Evolutionary conservation across 805 yeast genomes (phyloP), one percentile per base, ranked within the genome.

Genomic region (Zygoascus flipseniorum): DNA sequence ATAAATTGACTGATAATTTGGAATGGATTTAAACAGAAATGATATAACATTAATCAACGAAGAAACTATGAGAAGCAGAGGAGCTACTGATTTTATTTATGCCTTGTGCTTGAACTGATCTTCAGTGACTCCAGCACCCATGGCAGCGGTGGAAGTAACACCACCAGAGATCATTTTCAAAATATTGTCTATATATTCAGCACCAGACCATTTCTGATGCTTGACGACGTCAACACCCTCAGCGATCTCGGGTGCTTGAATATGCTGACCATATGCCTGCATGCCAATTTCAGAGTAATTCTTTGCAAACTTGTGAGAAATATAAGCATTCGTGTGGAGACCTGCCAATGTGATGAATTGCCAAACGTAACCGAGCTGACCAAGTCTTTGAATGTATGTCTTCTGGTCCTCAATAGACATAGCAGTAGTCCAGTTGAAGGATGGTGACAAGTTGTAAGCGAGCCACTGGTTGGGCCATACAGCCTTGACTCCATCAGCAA

Each of bases 121-220:
- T 75, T 92, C 98, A 52, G 98, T 92, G 61, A 92, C 97, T 76
- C 98, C 98, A 57, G 85, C 85, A 67, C 97, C 97, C 97, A 92
- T 92, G 48, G 98, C 97, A 60, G 97, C 96, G 48, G 98, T 92
- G 18, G 95, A 85, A 50, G 90, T 78, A 54, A 90, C 86, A 74
- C 98, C 98, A 64, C 97, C 97, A 53, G 93, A 84, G 26, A 89
- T 93, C 72, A 89, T 76, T 72, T 85, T 89, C 70, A 92, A 82
- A 66, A 92, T 76, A 56, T 88, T 84, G 72, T 92, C 98, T 66
- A 92, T 85, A 76, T 89, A 90, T 73, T 88, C 96, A 31, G 98
- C 98, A 68, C 98, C 98, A 44, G 97, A 89, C 98, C 98, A 92
- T 72, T 90, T 89, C 73, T 92, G 98, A 72, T 92, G 98, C 78